phyloP scores from a whole-genome alignment of 768 basidiomycete species.

The Royoungia palumana region DNA sequence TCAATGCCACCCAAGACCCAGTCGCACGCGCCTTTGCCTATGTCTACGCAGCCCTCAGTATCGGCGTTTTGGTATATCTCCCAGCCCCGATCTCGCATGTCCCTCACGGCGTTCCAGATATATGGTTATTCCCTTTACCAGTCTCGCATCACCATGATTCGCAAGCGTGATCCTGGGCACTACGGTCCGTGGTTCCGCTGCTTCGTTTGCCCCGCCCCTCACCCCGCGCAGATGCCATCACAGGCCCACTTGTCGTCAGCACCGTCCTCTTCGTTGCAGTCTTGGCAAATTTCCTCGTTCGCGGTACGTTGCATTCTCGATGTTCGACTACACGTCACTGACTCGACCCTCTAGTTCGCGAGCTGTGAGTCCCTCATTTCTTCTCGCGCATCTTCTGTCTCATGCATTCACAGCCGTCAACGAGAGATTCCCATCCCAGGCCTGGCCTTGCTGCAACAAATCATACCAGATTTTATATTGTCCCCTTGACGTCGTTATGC shows the following conservation, averaged over 20 bases:
- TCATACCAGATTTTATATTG: constrained; percentile 18
- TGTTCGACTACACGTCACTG: constrained; percentile 3
- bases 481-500: constrained; percentile 5
- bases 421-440: constrained; percentile 30
- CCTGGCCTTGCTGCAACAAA: constrained; percentile 21
- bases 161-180: constrained; percentile 79
- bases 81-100: not conserved
- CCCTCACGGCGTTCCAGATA: constrained; percentile 40
- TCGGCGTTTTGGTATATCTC: constrained; percentile 55
- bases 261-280: constrained; percentile 82
- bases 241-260: constrained; percentile 83
- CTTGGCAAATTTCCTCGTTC: constrained; percentile 81
- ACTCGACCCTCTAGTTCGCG: constrained; percentile 43
- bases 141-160: constrained; percentile 86
- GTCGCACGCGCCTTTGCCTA: constrained; percentile 78
- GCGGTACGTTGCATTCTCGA: constrained; percentile 51
- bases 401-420: constrained; percentile 20
- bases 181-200: constrained; percentile 57
- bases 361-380: constrained; percentile 44
- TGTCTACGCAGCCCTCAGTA: constrained; percentile 74
- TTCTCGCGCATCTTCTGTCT: not conserved
- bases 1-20: constrained; percentile 70
- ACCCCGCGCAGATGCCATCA: constrained; percentile 58
- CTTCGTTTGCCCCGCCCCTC: not conserved
- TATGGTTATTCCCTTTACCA: constrained; percentile 90